These are phyloP conservation scores for Cytospora leucostoma DNA, from an alignment of 2,329 filamentous ascomycete species.

Conservation along the genomic window DNA sequence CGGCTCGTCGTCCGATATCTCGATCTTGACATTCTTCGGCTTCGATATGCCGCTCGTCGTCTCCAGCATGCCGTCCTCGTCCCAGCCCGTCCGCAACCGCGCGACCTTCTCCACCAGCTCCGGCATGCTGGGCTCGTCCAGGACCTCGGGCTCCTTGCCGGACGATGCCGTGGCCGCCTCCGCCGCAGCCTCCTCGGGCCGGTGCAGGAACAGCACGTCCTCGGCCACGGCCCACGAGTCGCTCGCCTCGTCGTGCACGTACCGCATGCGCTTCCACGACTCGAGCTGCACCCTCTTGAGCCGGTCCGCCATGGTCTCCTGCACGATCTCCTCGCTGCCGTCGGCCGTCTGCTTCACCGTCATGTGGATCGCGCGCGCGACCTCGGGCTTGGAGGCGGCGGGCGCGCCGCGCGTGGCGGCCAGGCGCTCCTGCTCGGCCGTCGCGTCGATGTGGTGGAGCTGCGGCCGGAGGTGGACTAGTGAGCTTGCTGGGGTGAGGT, in stretches of 20 bases:
- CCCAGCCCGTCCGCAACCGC: conserved; percentile 34
- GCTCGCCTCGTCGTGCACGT: conserved; percentile 77
- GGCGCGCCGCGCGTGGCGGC: conserved; percentile 42
- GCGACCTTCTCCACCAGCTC: conserved; percentile 28
- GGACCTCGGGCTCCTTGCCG: conserved; percentile 18
- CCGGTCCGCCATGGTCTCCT: conserved; percentile 73
- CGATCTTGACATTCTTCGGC: conserved; percentile 33
- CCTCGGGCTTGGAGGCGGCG: conserved; percentile 36
- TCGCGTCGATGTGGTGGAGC: conserved; percentile 88
- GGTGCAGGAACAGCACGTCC: conserved; percentile 65
- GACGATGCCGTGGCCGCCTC: conserved; percentile 12
- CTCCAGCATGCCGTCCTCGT: conserved; percentile 36
- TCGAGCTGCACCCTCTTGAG: conserved; percentile 80
- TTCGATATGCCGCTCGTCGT: conserved; percentile 34
- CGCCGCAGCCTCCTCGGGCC: conserved; percentile 22
- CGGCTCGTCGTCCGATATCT: conserved; percentile 28
- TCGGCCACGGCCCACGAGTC: conserved; percentile 76
- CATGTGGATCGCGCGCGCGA: conserved; percentile 80
- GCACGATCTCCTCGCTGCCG: conserved; percentile 62
- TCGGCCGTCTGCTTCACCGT: conserved; percentile 77
- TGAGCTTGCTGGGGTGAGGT: conserved; percentile 80
- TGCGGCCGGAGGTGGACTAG: conserved; percentile 89
- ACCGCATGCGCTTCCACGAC: conserved; percentile 76
- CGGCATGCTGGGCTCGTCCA: conserved; percentile 14
- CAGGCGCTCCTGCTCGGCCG: conserved; percentile 68